Conservation (phyloP, 2,329 filamentous ascomycete genomes). For the Magnaporthiopsis rhizophila region DNA sequence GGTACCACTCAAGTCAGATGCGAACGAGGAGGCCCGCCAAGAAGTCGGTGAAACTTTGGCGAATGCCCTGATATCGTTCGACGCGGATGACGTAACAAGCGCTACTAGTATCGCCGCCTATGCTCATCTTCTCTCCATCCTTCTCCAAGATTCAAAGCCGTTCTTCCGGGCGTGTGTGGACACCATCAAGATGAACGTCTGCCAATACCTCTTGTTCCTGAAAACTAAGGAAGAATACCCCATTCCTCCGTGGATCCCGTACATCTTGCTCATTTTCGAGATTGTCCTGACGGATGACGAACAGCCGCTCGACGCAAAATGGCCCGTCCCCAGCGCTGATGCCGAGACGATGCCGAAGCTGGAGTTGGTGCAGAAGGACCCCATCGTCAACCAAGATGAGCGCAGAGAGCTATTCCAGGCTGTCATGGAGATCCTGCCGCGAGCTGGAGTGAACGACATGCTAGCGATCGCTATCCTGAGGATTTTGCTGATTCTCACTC, state of each 20-base stretch:
- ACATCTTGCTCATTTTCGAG: constrained; percentile 84
- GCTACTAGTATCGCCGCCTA: constrained; percentile 69
- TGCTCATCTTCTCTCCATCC: constrained; percentile 80
- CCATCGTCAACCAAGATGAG: constrained; percentile 55
- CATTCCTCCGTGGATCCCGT: constrained; percentile 85
- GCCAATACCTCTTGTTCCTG: constrained; percentile 70
- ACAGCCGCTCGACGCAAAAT: constrained; percentile 66
- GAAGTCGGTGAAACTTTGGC: constrained; percentile 79
- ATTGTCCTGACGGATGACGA: constrained; percentile 84
- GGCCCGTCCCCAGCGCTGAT: constrained; percentile 50
- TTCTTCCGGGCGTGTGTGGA: constrained; percentile 75
- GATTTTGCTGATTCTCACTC: constrained; percentile 80
- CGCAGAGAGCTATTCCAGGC: constrained; percentile 65
- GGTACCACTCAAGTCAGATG: constrained; percentile 46
- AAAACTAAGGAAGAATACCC: constrained; percentile 59
- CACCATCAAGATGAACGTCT: constrained; percentile 68
- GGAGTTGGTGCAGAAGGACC: constrained; percentile 50
- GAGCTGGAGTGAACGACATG: constrained; percentile 78
- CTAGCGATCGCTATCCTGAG: constrained; percentile 77
- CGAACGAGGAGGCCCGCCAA: constrained; percentile 45
- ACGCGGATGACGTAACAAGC: constrained; percentile 55
- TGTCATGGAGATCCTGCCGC: constrained; percentile 76
- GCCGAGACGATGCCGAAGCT: constrained; percentile 42
- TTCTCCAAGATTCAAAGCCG: constrained; percentile 67
- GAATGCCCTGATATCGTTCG: constrained; percentile 69